Percentiles rank a stretch among this genome's conserved stretches.
Evolutionary conservation across 2,329 filamentous ascomycete genomes (phyloP).

Genomic region (Paraphaeosphaeria minitans): DNA sequence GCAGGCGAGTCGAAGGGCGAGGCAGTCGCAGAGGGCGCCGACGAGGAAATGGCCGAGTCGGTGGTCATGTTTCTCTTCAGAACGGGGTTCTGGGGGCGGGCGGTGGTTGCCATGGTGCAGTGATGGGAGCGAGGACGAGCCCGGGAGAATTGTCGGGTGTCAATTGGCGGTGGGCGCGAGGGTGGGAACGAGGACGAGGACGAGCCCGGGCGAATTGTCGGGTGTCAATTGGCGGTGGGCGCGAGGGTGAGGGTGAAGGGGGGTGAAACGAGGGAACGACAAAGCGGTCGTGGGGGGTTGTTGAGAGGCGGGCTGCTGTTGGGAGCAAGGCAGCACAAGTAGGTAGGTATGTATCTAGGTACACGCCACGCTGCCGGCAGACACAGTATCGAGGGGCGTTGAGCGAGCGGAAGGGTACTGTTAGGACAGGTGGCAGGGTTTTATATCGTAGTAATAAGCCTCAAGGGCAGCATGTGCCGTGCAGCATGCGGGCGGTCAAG

Average conservation of each 20-base stretch:
- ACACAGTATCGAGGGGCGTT: background rate
- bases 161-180: constrained; percentile 3
- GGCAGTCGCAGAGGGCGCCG: constrained; percentile 58
- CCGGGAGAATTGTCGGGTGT: background rate
- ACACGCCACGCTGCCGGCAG: background rate
- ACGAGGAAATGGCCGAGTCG: constrained; percentile 59
- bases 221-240: background rate
- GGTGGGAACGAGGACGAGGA: constrained; percentile 3
- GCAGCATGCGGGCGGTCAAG: background rate
- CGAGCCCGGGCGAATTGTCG: background rate
- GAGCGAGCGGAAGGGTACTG: constrained; percentile 2
- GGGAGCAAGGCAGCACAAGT: background rate
- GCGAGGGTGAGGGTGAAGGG: too few species aligned
- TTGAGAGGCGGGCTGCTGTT: constrained; percentile 15
- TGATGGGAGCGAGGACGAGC: background rate
- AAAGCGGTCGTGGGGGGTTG: background rate
- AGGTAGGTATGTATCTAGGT: too few species aligned
- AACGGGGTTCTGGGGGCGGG: constrained; percentile 57
- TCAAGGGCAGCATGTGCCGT: too few species aligned
- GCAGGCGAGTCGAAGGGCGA: constrained; percentile 65
- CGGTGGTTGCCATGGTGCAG: constrained; percentile 52
- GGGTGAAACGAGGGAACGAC: background rate
- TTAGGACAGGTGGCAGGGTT: background rate
- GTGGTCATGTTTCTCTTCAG: constrained; percentile 54
- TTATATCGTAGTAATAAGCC: too few species aligned